Evolutionary conservation across 2,329 filamentous ascomycete species (phyloP).

Genomic region (Ascochyta pisi): DNA sequence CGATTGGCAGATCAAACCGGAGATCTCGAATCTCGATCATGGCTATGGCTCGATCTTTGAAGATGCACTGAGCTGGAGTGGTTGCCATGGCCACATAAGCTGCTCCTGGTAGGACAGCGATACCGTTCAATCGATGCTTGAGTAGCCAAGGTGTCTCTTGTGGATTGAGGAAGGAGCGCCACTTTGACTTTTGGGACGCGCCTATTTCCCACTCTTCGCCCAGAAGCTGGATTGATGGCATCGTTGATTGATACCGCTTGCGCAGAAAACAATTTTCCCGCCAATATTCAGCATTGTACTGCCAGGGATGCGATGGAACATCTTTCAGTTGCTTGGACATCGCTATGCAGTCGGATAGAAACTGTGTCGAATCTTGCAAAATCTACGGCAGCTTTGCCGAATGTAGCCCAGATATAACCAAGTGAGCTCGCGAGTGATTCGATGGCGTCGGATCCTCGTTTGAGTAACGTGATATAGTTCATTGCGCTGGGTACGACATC

Average conservation of each 20-base stretch:
- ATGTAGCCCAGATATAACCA: background rate
- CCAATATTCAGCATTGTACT: slow-evolving; percentile 28
- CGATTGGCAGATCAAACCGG: slow-evolving; percentile 5
- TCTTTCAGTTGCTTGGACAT: slow-evolving; percentile 10
- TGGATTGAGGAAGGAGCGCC: slow-evolving; percentile 19
- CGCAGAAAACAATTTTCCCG: slow-evolving; percentile 17
- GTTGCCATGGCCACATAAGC: slow-evolving; percentile 53
- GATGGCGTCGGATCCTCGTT: background rate
- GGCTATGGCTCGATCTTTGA: slow-evolving; percentile 5
- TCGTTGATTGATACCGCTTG: slow-evolving; percentile 3
- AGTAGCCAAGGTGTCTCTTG: slow-evolving; percentile 24
- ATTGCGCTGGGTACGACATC: background rate
- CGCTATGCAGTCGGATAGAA: background rate
- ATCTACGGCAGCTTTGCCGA: background rate
- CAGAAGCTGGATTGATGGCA: slow-evolving; percentile 17
- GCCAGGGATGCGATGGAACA: slow-evolving; percentile 28
- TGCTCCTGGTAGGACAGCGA: slow-evolving; percentile 54
- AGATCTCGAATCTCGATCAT: slow-evolving; percentile 17
- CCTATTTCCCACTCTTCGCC: slow-evolving; percentile 3
- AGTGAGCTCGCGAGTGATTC: background rate
- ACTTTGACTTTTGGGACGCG: slow-evolving; percentile 12
- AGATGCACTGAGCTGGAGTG: slow-evolving; percentile 11
- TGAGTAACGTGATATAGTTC: background rate
- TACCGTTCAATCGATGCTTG: slow-evolving; percentile 23
- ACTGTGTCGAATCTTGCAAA: background rate